Percentiles rank a stretch among this genome's conserved stretches.
Conservation (phyloP, 139 green algal species). For the Picochlorum costavermella region DNA sequence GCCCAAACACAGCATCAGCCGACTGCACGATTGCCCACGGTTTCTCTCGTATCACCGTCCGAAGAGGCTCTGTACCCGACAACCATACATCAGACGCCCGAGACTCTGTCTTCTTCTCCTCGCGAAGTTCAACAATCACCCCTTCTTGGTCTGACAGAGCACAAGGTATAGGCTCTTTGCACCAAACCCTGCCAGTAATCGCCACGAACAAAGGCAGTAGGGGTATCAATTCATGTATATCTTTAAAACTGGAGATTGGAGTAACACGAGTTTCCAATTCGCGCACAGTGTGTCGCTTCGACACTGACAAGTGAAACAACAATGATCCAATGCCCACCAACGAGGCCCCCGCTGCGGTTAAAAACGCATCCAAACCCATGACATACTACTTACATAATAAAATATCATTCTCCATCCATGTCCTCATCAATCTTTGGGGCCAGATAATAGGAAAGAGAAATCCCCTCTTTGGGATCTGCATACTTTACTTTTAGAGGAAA, state of each 20-base stretch:
- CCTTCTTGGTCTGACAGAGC: constrained; percentile 18
- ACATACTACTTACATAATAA: neutral
- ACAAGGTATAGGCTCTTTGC: constrained; percentile 7
- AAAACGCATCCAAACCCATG: constrained; percentile 2
- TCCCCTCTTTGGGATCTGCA: constrained; percentile 41
- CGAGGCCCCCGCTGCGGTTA: constrained; percentile 1
- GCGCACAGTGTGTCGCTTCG: neutral
- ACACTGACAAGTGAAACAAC: neutral
- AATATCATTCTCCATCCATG: neutral
- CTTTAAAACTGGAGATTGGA: neutral
- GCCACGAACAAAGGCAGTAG: constrained; percentile 24
- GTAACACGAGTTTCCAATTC: neutral
- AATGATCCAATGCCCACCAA: neutral
- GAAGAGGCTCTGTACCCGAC: constrained; percentile 3
- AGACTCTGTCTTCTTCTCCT: constrained; percentile 18
- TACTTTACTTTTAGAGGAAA: constrained; percentile 88
- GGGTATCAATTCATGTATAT: constrained; percentile 14
- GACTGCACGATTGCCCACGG: constrained; percentile 18
- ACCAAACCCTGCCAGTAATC: constrained; percentile 23
- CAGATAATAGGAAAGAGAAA: no score
- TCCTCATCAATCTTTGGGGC: neutral
- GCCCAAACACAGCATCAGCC: neutral
- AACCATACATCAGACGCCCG: constrained; percentile 16
- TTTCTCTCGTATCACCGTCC: constrained; percentile 8
- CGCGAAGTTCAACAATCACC: constrained; percentile 17